Evolutionary conservation across 768 basidiomycete species (phyloP).

Genomic region (Dendrothele bispora): DNA sequence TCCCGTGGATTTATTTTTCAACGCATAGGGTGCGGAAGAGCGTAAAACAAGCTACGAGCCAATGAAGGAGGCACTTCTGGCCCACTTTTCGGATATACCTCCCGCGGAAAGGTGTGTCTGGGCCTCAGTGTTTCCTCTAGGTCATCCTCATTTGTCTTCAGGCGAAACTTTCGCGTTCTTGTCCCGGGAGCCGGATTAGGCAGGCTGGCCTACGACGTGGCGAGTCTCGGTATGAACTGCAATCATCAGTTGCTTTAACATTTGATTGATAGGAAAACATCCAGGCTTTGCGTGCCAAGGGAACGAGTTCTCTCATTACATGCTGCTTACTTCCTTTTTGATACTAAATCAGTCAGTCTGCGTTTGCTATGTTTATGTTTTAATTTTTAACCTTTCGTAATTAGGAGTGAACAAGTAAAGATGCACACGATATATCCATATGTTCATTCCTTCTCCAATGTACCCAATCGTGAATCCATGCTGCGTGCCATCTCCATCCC

Average conservation of each 20-base stretch:
- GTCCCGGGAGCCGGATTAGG: constrained; percentile 92
- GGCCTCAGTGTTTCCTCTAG: too few species aligned
- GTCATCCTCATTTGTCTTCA: constrained; percentile 13
- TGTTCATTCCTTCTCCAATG: constrained; percentile 90
- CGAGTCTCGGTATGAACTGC: constrained; percentile 54
- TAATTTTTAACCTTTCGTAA: constrained; percentile 5
- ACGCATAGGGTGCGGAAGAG: constrained; percentile 70
- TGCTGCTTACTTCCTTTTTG: constrained; percentile 88
- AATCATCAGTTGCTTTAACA: not conserved
- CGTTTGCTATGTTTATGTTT: too few species aligned
- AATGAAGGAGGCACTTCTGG: constrained; percentile 71
- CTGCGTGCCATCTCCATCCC: constrained; percentile 74
- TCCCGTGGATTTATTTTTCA: not conserved
- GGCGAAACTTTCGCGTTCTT: constrained; percentile 67
- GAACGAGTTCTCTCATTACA: constrained; percentile 95
- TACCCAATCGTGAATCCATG: constrained; percentile 55
- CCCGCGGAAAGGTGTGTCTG: constrained; percentile 48
- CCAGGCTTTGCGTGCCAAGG: constrained; percentile 89
- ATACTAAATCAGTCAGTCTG: constrained; percentile 83
- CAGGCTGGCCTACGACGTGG: constrained; percentile 85
- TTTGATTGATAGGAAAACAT: not conserved
- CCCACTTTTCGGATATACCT: constrained; percentile 60
- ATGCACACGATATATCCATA: constrained; percentile 84
- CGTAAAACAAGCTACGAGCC: constrained; percentile 80
- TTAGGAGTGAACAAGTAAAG: constrained; percentile 62